A percentile compares a stretch with the other conserved stretches of the same genome.
Evolutionary conservation across 225 moss, liverwort and hornwort species (phyloP).

Genomic region (Physcomitrium patens): DNA sequence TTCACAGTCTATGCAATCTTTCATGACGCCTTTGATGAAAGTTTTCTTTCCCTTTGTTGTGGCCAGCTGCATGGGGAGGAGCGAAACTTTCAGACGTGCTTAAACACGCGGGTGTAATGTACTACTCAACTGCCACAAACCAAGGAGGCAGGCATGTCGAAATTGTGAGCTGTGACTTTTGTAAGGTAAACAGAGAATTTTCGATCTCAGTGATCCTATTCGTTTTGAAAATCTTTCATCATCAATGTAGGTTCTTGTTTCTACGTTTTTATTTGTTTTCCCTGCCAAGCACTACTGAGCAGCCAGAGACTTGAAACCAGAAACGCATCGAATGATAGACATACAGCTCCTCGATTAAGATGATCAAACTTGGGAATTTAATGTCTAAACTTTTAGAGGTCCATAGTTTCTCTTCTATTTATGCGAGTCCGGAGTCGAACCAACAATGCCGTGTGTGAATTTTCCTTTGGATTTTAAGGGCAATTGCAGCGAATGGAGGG

Average conservation of each 20-base stretch:
- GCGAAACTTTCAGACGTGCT: conserved; percentile 76
- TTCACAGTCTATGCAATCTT: not conserved
- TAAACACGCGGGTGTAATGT: conserved; percentile 59
- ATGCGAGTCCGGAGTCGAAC: conserved; percentile 24
- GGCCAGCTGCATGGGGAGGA: conserved; percentile 69
- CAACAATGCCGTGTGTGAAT: not conserved
- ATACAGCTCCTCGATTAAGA: not conserved
- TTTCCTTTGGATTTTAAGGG: conserved; percentile 9
- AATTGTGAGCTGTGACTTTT: conserved; percentile 73
- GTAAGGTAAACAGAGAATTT: conserved; percentile 52
- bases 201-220: conserved; percentile 13
- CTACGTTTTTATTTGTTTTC: not conserved
- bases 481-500: not conserved
- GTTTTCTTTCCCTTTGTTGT: conserved; percentile 27
- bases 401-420: conserved; percentile 5
- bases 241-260: not conserved
- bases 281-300: not conserved
- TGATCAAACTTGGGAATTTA: not conserved
- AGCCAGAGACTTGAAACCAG: not conserved
- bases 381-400: not conserved
- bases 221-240: conserved; percentile 18
- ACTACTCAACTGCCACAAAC: conserved; percentile 42
- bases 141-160: conserved; percentile 74
- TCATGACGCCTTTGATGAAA: not conserved
- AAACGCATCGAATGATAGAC: not conserved